Evolutionary conservation across 306 rosid species (phyloP).

Genomic region (Vachellia pachyceras): DNA sequence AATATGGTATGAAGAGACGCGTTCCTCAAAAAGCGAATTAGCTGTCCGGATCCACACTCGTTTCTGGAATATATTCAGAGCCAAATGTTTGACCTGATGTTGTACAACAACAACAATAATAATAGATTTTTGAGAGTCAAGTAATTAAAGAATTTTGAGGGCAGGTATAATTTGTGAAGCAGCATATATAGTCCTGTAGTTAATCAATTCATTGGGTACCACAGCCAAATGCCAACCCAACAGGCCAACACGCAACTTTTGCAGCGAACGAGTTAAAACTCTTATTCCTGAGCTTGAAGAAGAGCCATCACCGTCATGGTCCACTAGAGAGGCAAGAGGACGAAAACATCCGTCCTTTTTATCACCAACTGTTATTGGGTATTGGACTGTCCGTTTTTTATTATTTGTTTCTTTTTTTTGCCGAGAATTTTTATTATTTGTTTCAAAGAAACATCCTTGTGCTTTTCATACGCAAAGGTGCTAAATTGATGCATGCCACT

Average conservation of each 20-base stretch:
- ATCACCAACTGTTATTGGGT: too few species aligned
- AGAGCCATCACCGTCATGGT: neutral
- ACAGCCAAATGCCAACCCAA: conserved; percentile 1
- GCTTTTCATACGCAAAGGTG: too few species aligned
- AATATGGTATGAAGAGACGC: neutral
- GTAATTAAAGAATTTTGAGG: neutral
- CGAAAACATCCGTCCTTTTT: too few species aligned
- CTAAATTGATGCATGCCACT: too few species aligned
- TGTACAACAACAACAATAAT: neutral
- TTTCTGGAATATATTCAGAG: neutral
- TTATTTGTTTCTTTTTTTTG: too few species aligned
- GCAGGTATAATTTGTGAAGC: neutral
- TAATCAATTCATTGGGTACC: neutral
- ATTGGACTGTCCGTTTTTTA: too few species aligned
- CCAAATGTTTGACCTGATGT: neutral
- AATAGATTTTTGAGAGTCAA: neutral
- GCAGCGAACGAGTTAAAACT: neutral
- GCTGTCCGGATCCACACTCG: neutral
- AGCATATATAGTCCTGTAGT: neutral
- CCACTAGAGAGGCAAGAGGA: neutral
- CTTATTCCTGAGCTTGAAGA: neutral
- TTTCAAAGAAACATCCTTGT: too few species aligned
- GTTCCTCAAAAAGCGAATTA: neutral
- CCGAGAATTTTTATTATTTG: too few species aligned
- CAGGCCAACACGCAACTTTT: neutral